Evolutionary conservation across 164 flowering plant genomes (phyloP).

Genomic region (Magnolia kwangsiensis): DNA sequence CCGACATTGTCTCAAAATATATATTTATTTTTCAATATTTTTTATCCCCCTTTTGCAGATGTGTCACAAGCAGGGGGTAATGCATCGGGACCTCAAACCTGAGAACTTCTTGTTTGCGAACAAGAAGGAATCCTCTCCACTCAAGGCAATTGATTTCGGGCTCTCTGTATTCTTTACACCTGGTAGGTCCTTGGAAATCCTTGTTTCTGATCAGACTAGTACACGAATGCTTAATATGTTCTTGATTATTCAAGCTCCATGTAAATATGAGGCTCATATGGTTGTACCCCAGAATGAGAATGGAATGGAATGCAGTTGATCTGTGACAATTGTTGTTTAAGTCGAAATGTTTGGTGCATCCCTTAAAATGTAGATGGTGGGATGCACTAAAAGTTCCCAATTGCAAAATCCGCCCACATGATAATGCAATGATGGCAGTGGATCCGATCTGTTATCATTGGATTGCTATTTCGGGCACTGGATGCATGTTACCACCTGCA

Average conservation of each 20-base stretch:
- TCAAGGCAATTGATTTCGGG: constrained; percentile 93
- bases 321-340: neutral
- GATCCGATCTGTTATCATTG: no score
- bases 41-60: constrained; percentile 37
- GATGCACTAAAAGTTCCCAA: no score
- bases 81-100: constrained; percentile 94
- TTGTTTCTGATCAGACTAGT: neutral
- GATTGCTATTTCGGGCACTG: no score
- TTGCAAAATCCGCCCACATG: no score
- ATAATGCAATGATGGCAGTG: no score
- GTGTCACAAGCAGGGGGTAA: constrained; percentile 94
- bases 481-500: no score
- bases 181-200: constrained; percentile 34
- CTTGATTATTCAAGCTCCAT: neutral
- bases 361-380: no score
- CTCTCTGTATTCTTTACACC: constrained; percentile 84
- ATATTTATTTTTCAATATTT: no score
- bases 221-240: neutral
- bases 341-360: no score
- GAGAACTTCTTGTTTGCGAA: constrained; percentile 88
- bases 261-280: neutral
- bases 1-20: neutral
- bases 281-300: neutral
- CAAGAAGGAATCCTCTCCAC: constrained; percentile 75
- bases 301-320: neutral